Base-by-base conservation (phyloP, 108 stramenopile genomes). In the Stephanodiscus minutulus region DNA sequence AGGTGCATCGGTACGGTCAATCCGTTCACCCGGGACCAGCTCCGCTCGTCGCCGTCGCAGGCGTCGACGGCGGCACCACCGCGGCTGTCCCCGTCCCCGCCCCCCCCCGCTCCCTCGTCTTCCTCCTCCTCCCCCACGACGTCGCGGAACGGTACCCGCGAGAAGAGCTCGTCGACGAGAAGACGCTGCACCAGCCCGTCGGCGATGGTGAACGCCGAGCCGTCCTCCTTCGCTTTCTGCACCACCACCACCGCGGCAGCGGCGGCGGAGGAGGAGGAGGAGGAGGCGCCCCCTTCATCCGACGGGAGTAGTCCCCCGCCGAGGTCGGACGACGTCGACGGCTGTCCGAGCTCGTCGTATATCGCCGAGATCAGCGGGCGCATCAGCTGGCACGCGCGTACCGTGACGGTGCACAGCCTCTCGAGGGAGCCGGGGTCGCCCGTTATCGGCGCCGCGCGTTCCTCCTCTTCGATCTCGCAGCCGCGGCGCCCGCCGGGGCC, bases 121-220 rank as follows among this genome's bases (percentile, higher is more conserved):
- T 72, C 70, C 10, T 81, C 80, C 36, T 80, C 79, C 37, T 81
- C 80, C 18, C 80, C 80, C 0, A 81, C 80, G 39, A 81, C 60
- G 44, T 72, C 75, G 13, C 74, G 74, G 43, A 80, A 80, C 24
- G 57, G 11, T 2, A 57, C 35, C 7, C 47, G 21, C 31, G 69
- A 70, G 41, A 81, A 85, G 31, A 87, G 28, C 13, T 37, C 53
- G 0, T 83, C 47, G 10, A 67, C 61, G 15, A 87, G 59, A 50
- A 87, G 53, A 5, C 85, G 52, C 73, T 87, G 86, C 48, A 87
- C 86, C 13, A 80, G 28, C 5, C 84, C 86, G 61, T 87, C 86
- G 11, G 86, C 86, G 44, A 87, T 82, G 1, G 86, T 87, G 49
- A 85, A 87, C 50, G 82, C 79, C 33, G 78, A 76, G 35, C 65